phyloP scores from a whole-genome alignment of 495 filamentous ascomycete genomes.

The Penicillium salamii region DNA sequence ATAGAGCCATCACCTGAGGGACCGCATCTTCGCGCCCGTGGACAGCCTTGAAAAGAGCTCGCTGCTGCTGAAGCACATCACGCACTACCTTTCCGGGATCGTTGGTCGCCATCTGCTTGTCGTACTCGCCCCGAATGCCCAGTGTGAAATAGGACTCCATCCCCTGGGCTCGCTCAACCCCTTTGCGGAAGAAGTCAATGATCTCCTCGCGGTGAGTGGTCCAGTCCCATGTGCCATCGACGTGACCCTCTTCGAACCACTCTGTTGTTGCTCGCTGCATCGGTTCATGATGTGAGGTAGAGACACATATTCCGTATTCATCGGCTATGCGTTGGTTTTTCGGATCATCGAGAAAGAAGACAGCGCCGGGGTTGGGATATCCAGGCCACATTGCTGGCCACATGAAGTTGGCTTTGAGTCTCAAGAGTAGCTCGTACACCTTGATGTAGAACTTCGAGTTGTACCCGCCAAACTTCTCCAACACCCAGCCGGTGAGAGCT shows the following conservation, averaged over 20 bases:
- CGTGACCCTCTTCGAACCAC: constrained; percentile 51
- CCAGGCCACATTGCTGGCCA: constrained; percentile 68
- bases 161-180: constrained; percentile 59
- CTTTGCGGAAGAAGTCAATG: constrained; percentile 63
- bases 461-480: constrained; percentile 55
- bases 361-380: constrained; percentile 40
- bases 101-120: constrained; percentile 56
- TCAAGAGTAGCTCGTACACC: constrained; percentile 70
- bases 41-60: constrained; percentile 51
- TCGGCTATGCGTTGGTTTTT: constrained; percentile 66
- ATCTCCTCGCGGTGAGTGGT: constrained; percentile 63
- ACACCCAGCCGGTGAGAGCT: constrained; percentile 66
- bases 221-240: constrained; percentile 62
- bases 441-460: constrained; percentile 62
- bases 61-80: constrained; percentile 57
- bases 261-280: constrained; percentile 72
- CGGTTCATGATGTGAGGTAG: constrained; percentile 71
- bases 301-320: constrained; percentile 70
- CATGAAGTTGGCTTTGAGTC: constrained; percentile 68
- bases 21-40: constrained; percentile 54
- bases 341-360: constrained; percentile 69
- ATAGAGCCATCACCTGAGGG: constrained; percentile 71
- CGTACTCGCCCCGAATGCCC: constrained; percentile 71
- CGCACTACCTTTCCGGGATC: constrained; percentile 58
- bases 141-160: constrained; percentile 67